Evolutionary conservation across 768 basidiomycete genomes (phyloP).

Genomic region (Cubamyces sp.): DNA sequence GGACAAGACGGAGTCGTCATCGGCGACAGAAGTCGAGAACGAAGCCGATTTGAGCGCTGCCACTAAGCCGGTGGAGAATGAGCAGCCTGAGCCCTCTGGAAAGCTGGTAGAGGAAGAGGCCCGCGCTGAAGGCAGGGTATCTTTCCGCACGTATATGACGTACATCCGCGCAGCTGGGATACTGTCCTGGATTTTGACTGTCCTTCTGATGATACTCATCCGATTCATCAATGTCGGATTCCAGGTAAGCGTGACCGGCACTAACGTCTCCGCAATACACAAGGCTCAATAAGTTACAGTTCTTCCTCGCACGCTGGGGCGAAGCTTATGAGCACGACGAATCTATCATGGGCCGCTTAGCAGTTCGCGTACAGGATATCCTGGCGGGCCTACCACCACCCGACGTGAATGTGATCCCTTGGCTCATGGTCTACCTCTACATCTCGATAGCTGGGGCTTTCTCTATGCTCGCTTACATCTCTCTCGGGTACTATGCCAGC

Average conservation of each 20-base stretch:
- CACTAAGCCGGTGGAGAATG: background rate
- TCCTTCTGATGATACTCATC: slow-evolving; percentile 56
- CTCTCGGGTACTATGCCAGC: slow-evolving; percentile 69
- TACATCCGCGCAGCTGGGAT: slow-evolving; percentile 68
- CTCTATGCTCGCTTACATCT: slow-evolving; percentile 56
- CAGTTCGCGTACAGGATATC: slow-evolving; percentile 20
- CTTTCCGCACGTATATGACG: slow-evolving; percentile 59
- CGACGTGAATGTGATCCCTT: slow-evolving; percentile 61
- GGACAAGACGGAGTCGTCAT: slow-evolving; percentile 18
- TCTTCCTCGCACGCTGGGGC: slow-evolving; percentile 71
- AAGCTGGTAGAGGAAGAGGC: slow-evolving; percentile 66
- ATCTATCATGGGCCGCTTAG: background rate
- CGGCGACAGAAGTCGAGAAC: slow-evolving; percentile 32
- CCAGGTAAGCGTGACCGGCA: slow-evolving; percentile 45
- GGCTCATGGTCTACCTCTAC: slow-evolving; percentile 65
- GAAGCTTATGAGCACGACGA: slow-evolving; percentile 58
- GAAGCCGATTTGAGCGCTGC: slow-evolving; percentile 39
- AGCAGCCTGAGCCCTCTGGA: slow-evolving; percentile 36
- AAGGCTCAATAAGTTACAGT: slow-evolving; percentile 38
- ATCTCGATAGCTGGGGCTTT: slow-evolving; percentile 64
- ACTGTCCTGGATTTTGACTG: slow-evolving; percentile 55
- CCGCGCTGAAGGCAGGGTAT: slow-evolving; percentile 68
- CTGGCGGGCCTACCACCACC: slow-evolving; percentile 62
- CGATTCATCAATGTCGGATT: slow-evolving; percentile 58
- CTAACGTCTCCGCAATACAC: no score